Evolutionary conservation across 2,329 filamentous ascomycete species (phyloP), one percentile per base, ranked within the genome.

Genomic region (Lizonia empirigonia): DNA sequence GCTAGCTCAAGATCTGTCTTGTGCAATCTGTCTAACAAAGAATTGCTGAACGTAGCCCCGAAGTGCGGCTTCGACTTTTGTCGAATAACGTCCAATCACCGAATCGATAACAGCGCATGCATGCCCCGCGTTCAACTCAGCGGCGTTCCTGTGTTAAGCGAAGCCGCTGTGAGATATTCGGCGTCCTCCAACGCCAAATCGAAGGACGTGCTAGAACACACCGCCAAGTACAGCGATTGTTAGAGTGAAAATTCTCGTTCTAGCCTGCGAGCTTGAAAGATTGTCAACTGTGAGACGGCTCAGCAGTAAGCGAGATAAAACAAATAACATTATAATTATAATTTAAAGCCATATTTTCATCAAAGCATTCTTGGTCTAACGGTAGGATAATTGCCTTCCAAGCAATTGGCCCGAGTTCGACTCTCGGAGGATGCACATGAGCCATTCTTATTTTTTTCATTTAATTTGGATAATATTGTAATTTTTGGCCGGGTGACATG

Each of bases 41-140:
- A 29, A 44, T 27, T 32, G 27, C 30, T 53, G 36, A 16, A 13
- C 12, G 44, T 5, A 33, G 37, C 41, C 50, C 56, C 58, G 55
- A 54, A 46, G 23, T 53, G 39, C 53, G 56, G 58, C 50, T 40
- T 55, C 37, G 44, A 26, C 34, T 53, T 61, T 59, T 52, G 42
- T 36, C 29, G 39, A 30, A 56, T 60, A 55, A 59, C 55, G 52
- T 53, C 49, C 52, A 47, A 54, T 45, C 39, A 47, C n/a, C 40
- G n/a, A 29, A 49, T 35, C 23, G 23, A 36, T 37, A 35, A 22
- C 23, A 29, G 33, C 23, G 29, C 40, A 52, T 50, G 49, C 44
- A 44, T 44, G 32, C 40, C 40, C 51, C 51, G 38, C 46, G 32
- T n/a, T n/a, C n/a, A n/a, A n/a, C n/a, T n/a, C n/a, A n/a, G 32